phyloP scores from a whole-genome alignment of 228 moss, liverwort and hornwort species.

The Sphagnum fallax region DNA sequence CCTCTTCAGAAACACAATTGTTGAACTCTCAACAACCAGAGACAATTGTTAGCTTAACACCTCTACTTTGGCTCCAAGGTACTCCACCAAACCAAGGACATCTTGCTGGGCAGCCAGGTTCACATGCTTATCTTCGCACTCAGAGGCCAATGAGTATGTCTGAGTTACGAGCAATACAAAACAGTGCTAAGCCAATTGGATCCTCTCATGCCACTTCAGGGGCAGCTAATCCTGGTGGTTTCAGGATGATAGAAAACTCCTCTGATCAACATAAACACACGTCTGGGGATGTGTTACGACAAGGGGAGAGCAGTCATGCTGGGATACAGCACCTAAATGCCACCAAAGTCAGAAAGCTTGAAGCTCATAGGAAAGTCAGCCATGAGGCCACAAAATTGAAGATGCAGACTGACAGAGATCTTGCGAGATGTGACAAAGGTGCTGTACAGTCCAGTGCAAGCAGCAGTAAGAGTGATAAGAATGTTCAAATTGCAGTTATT shows the following conservation, averaged over 20 bases:
- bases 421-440: conserved; percentile 18
- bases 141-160: conserved; percentile 21
- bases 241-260: too few species aligned
- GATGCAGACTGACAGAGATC: conserved; percentile 5
- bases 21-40: conserved; percentile 14
- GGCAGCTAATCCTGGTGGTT: neutral
- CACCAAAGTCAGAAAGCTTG: conserved; percentile 17
- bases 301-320: conserved; percentile 41
- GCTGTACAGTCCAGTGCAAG: conserved; percentile 9
- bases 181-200: neutral
- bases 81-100: conserved; percentile 51
- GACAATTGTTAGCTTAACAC: conserved; percentile 39
- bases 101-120: conserved; percentile 45
- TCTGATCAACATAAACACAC: conserved; percentile 18
- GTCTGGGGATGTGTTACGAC: conserved; percentile 22
- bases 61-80: conserved; percentile 62
- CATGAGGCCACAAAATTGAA: too few species aligned
- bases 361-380: conserved; percentile 2
- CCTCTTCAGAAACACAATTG: conserved; percentile 21
- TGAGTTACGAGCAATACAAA: neutral
- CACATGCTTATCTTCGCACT: conserved; percentile 54
- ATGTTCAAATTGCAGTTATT: conserved; percentile 6
- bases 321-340: conserved; percentile 23
- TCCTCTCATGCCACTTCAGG: too few species aligned
- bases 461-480: conserved; percentile 6